Conservation (phyloP, 2,329 filamentous ascomycete species). For the Exophiala xenobiotica region DNA sequence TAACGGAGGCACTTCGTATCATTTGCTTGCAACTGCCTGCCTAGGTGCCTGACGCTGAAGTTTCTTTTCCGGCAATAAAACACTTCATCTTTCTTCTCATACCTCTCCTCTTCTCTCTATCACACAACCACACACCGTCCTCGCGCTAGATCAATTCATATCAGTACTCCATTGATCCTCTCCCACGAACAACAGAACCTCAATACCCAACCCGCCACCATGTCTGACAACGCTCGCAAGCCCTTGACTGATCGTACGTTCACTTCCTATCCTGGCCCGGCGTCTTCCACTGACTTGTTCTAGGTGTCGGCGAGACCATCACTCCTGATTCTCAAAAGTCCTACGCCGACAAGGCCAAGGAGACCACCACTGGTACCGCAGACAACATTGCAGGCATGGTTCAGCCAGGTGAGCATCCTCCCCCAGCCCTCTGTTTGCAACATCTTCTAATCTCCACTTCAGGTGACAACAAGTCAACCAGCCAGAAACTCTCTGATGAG, state of each 20-base stretch:
- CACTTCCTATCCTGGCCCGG: not conserved
- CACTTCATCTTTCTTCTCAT: no score
- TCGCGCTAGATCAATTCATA: no score
- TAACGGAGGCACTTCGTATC: no score
- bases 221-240: conserved; percentile 62
- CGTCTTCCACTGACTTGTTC: conserved; percentile 10
- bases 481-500: conserved; percentile 51
- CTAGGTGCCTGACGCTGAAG: no score
- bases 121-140: no score
- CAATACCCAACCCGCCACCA: conserved; percentile 28
- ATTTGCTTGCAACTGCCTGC: no score
- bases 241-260: conserved; percentile 51
- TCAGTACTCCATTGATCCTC: no score
- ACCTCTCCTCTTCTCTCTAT: no score
- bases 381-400: conserved; percentile 51
- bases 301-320: conserved; percentile 55
- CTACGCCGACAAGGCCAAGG: conserved; percentile 58
- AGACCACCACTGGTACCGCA: conserved; percentile 54
- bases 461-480: conserved; percentile 56
- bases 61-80: no score
- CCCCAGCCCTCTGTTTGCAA: not conserved
- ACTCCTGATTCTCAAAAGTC: conserved; percentile 63
- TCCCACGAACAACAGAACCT: no score
- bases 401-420: conserved; percentile 37
- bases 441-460: conserved; percentile 25